Percentiles rank a stretch among this genome's conserved stretches.
phyloP scores from a whole-genome alignment of 345 rosid genomes.

The Fremontodendron californicum region DNA sequence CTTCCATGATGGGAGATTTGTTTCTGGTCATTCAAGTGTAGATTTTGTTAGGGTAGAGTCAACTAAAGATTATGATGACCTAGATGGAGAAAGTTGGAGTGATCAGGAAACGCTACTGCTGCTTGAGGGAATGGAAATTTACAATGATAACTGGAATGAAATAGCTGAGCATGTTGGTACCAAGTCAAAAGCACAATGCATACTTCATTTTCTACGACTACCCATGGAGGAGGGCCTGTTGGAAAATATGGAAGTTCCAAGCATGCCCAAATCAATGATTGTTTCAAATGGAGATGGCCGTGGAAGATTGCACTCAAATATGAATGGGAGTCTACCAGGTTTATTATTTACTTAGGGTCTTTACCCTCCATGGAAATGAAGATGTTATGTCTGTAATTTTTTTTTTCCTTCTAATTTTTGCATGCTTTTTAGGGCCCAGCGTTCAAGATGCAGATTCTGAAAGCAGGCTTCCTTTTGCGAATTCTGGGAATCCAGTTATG shows the following conservation, averaged over 20 bases:
- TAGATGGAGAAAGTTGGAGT: conserved; percentile 87
- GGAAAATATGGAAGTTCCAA: conserved; percentile 82
- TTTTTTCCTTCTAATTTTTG: neutral
- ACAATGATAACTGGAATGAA: conserved; percentile 82
- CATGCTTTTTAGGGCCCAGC: conserved; percentile 37
- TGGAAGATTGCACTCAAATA: conserved; percentile 36
- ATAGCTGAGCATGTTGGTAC: conserved; percentile 91
- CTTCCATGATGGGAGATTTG: conserved; percentile 84
- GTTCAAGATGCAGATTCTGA: conserved; percentile 56
- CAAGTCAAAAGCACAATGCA: conserved; percentile 69
- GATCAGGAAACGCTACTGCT: conserved; percentile 93
- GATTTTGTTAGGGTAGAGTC: conserved; percentile 79
- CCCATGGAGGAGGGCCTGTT: conserved; percentile 81
- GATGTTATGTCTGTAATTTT: neutral
- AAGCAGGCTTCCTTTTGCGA: conserved; percentile 73
- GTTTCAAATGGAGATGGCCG: conserved; percentile 50
- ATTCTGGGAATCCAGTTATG: conserved; percentile 93
- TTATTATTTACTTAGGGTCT: conserved; percentile 21
- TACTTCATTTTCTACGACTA: conserved; percentile 58
- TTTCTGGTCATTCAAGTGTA: conserved; percentile 55
- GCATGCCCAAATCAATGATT: conserved; percentile 31
- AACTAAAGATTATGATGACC: conserved; percentile 54
- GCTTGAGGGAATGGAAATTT: conserved; percentile 92
- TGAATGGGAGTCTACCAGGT: conserved; percentile 62
- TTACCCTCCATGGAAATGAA: neutral